phyloP scores from a whole-genome alignment of 2,329 filamentous ascomycete species.

The Mycocentrospora acerina region DNA sequence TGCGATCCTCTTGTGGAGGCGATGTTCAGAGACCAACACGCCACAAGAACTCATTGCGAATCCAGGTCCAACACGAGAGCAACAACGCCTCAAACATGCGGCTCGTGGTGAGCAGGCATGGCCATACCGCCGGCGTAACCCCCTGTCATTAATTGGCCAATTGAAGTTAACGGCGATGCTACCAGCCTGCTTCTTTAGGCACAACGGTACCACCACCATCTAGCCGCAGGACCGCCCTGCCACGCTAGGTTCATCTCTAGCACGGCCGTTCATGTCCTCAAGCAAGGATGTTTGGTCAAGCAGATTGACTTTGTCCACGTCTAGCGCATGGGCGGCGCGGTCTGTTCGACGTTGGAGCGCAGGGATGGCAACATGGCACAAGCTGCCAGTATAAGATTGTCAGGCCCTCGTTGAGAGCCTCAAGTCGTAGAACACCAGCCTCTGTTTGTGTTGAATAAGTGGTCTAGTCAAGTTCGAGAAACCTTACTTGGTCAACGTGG shows the following conservation, averaged over 20 bases:
- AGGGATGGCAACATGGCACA: slow-evolving; percentile 17
- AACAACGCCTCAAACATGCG: slow-evolving; percentile 28
- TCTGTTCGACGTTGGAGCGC: slow-evolving; percentile 29
- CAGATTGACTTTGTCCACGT: slow-evolving; percentile 22
- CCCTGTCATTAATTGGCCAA: no score
- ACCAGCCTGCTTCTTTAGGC: slow-evolving; percentile 21
- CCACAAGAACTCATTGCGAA: slow-evolving; percentile 18
- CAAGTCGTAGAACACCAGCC: background rate
- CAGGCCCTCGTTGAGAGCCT: slow-evolving; percentile 16
- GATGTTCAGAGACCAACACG: slow-evolving; percentile 17
- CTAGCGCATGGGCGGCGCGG: slow-evolving; percentile 30
- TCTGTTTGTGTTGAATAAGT: background rate
- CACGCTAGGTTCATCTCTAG: slow-evolving; percentile 29
- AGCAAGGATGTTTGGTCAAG: slow-evolving; percentile 20
- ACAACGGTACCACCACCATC: slow-evolving; percentile 20
- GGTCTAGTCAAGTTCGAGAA: background rate
- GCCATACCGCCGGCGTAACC: slow-evolving; percentile 27
- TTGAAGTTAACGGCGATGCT: no score
- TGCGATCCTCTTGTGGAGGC: slow-evolving; percentile 17
- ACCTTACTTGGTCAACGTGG: no score
- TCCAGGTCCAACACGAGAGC: slow-evolving; percentile 33
- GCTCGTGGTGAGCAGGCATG: slow-evolving; percentile 25
- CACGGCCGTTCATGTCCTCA: slow-evolving; percentile 14
- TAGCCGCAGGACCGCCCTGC: slow-evolving; percentile 18
- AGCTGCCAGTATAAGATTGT: slow-evolving; percentile 31